These are phyloP conservation scores for Yarrowia bubula DNA, from an alignment of 805 yeast species.

Conservation along the genomic window DNA sequence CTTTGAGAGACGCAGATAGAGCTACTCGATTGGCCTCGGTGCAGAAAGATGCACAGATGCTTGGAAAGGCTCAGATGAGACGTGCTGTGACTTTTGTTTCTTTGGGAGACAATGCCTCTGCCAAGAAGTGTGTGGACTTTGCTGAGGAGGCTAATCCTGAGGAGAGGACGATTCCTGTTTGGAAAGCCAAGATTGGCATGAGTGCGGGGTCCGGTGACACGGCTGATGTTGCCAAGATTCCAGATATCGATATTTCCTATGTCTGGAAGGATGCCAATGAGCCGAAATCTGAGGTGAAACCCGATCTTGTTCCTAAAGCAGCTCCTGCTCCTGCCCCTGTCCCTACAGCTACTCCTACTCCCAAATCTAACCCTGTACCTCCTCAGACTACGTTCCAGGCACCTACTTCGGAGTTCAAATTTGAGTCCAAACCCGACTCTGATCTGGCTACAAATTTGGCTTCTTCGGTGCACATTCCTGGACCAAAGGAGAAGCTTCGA, in stretches of 20 bases:
- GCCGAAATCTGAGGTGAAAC: not conserved
- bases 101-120: constrained; percentile 34
- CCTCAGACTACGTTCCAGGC: not conserved
- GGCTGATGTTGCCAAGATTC: not conserved
- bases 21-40: constrained; percentile 29
- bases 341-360: not conserved
- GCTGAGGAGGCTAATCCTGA: constrained; percentile 32
- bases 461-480: too few relatives aligned
- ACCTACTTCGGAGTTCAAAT: constrained; percentile 1
- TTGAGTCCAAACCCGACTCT: not conserved
- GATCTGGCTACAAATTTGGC: too few relatives aligned
- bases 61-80: constrained; percentile 39
- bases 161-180: constrained; percentile 30
- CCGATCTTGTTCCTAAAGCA: not conserved
- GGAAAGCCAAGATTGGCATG: constrained; percentile 32
- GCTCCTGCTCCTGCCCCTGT: not conserved
- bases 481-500: not conserved
- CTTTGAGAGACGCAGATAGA: constrained; percentile 34
- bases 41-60: constrained; percentile 21
- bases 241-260: constrained; percentile 11
- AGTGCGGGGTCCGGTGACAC: not conserved
- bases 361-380: not conserved
- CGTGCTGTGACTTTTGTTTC: constrained; percentile 37
- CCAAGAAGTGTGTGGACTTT: constrained; percentile 32
- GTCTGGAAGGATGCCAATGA: not conserved